Base-by-base conservation (phyloP, 352 stramenopile genomes). In the Phytophthora idaei region DNA sequence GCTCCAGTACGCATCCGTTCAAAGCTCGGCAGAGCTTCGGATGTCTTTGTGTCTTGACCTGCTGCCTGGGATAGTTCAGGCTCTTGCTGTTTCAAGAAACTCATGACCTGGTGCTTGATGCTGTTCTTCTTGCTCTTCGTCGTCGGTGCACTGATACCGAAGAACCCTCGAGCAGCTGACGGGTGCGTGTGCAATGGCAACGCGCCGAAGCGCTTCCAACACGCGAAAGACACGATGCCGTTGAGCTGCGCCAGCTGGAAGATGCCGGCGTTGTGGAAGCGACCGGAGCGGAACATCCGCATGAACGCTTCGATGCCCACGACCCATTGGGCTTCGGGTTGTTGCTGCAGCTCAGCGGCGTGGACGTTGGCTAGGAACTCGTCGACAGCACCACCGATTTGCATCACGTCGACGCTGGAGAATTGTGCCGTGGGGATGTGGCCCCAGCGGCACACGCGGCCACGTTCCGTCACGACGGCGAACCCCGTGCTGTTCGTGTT, bases 211-310 rank as follows among this genome's bases (percentile, higher is more conserved):
- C 74, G 80, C 57, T 81, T 81, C 80, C 84, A 92, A 62, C 79
- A 90, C 10, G 77, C 67, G 69, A 90, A 95, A 42, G 84, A 93
- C 42, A 94, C 86, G 52, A 94, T 90, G 42, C 84, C 88, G 46
- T 95, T 95, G 54, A 95, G 83, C 64, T 95, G 88, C 29, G 86
- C 88, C 32, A 95, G 69, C 61, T 95, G 88, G 70, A 95, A 93
- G 31, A 95, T 83, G 45, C 88, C 88, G 56, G 89, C 87, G 64
- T 90, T 93, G 75, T 95, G 83, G 70, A 90, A 91, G 34, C 71
- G 63, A 1, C 88, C 88, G 15, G 83, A 80, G 57, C 78, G 75
- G 69, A 90, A 95, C 79, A 90, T 90, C 51, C 86, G 81, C 78
- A 95, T 85, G 59, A 94, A 95, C 39, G 90, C 88, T 73, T 95